Evolutionary conservation across 495 filamentous ascomycete species (phyloP), one percentile per base, ranked within the genome.

Genomic region (Penicillium psychrofluorescens): DNA sequence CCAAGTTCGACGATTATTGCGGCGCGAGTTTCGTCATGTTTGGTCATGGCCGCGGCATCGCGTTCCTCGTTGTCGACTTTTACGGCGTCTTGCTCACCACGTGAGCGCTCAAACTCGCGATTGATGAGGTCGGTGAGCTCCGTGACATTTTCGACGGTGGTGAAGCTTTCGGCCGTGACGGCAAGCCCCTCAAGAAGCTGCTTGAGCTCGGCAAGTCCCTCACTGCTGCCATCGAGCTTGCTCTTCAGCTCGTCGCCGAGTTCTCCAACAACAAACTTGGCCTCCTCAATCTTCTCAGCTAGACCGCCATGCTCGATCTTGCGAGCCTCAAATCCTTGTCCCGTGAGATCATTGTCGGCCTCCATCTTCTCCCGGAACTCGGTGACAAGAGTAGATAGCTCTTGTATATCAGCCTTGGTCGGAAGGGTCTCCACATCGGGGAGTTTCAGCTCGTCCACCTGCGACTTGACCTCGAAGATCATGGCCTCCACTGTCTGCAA

Each of bases 51-150:
- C 41, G 79, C 70, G 34, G 85, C 80, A 45, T 92, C 73, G 44
- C 85, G 83, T 58, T 94, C 84, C 50, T 91, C 87, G 5, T 79
- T 73, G 35, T 91, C 85, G 11, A 84, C 67, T 59, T 84, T 90
- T 31, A 75, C 67, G 7, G 79, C 80, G 48, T 86, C 80, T 13
- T 88, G 68, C 31, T 79, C 76, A 8, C 78, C 76, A 39, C 83
- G 81, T 8, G 83, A 77, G 15, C 85, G 80, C 49, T 94, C 86
- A 47, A 95, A 94, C 48, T 92, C 90, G 0, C 74, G 61, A 54
- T 82, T 90, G 51, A 95, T 77, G 1, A 79, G 74, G 44, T 95
- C 86, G 44, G 85, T 80, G 34, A 95, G 71, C 48, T 90, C 84
- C 55, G 88, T 89, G 30, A 95, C 67, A 49, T 84, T 86, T 14